Evolutionary conservation across 257 asterid species (phyloP), one percentile per base, ranked within the genome.

Genomic region (Ballota nigra): DNA sequence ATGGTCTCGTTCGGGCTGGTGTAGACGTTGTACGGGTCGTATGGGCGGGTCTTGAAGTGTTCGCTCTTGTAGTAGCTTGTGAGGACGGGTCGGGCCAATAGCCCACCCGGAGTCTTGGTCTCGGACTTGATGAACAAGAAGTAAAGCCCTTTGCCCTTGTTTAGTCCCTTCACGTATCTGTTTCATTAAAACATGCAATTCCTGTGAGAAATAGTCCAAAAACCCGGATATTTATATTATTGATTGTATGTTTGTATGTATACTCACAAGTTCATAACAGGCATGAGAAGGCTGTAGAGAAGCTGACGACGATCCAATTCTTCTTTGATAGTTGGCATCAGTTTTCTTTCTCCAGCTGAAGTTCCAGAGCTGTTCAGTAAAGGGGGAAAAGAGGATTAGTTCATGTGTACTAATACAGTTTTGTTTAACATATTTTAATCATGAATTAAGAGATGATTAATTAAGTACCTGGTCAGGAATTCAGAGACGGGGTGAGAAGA

Each of bases 1-100:
- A 92, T 87, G 36, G 99, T 83, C 64, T 95, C 97, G 34, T 89
- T 94, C 4, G 97, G 99, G 79, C 99, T 94, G 36, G 97, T 91
- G 91, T 91, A 87, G 9, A 89, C 94, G 66, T 89, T 95, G 86
- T 92, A 95, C 10, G 99, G 98, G 83, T 95, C 99, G 77, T 81
- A 75, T 12, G 96, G 89, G 12, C 96, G 92, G 91, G 87, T 89
- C 92, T 84, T 92, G 96, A 95, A 94, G 45, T 94, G 97, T 8
- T 94, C 97, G 70, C 98, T 94, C 38, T 91, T 94, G 91, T 94
- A 94, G 87, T 94, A 94, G 81, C 97, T 94, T 2, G 99, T 91
- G 57, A 94, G 90, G 0, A 94, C 99, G 81, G 99, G 99, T 38
- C 98, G 89, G 69, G 99, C 98, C 64, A 83, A 22, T 3, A 95